Evolutionary conservation across 345 rosid species (phyloP).

Genomic region (Arabis alpina): DNA sequence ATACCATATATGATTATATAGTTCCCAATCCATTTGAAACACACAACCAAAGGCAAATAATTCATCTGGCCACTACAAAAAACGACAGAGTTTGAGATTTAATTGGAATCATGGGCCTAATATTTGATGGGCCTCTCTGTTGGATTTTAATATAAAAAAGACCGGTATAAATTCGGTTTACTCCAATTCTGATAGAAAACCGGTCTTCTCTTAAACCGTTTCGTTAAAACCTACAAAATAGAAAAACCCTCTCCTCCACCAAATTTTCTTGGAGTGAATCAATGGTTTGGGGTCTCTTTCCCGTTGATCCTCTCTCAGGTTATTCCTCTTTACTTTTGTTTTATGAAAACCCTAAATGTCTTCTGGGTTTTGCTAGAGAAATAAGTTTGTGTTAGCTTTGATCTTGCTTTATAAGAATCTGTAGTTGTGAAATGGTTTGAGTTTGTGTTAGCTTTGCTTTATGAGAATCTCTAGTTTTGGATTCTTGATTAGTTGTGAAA

Average conservation of each 20-base stretch:
- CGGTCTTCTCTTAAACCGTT: conserved; percentile 18
- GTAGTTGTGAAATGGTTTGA: background rate
- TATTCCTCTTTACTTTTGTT: background rate
- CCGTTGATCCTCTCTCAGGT: conserved; percentile 78
- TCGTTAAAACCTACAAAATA: conserved; percentile 6
- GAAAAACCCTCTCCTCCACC: conserved; percentile 21
- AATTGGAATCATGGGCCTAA: too few relatives aligned
- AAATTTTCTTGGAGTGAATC: conserved; percentile 20
- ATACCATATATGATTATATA: too few relatives aligned
- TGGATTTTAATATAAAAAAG: too few relatives aligned
- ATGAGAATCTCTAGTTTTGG: background rate
- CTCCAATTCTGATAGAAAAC: background rate
- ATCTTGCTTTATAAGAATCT: background rate
- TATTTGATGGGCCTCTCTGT: too few relatives aligned
- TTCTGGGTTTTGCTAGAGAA: conserved; percentile 6
- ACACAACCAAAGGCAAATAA: too few relatives aligned
- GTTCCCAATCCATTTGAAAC: too few relatives aligned
- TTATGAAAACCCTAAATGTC: background rate
- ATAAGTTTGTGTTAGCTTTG: background rate
- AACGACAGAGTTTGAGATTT: too few relatives aligned
- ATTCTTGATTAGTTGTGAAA: background rate
- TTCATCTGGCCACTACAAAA: too few relatives aligned
- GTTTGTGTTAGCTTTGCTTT: background rate
- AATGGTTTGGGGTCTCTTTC: conserved; percentile 88
- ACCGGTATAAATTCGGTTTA: background rate